Conservation (phyloP, 768 basidiomycete genomes). For the Pholiota microspora region DNA sequence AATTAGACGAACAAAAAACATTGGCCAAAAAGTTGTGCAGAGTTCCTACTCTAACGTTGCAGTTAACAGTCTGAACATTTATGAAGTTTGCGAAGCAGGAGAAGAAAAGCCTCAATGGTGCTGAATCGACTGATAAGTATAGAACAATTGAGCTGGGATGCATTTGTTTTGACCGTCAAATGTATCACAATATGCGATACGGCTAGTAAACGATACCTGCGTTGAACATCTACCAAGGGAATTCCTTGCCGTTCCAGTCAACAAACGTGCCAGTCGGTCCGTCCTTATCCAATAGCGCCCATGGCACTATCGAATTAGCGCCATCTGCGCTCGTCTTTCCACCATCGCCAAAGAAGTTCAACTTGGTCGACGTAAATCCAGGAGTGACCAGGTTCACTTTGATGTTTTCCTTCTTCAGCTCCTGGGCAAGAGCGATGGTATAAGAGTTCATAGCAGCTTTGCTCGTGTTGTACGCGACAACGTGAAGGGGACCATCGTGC, state of each 20-base stretch:
- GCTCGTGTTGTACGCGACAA: constrained; percentile 61
- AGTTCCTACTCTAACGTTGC: too few relatives aligned
- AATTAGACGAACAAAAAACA: too few relatives aligned
- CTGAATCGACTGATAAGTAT: too few relatives aligned
- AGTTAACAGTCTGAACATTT: too few relatives aligned
- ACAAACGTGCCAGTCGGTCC: constrained; percentile 38
- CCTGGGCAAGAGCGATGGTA: constrained; percentile 58
- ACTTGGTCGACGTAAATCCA: constrained; percentile 48
- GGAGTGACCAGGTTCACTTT: constrained; percentile 65
- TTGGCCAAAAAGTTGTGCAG: too few relatives aligned
- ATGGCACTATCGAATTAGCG: constrained; percentile 35
- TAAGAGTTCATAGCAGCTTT: constrained; percentile 70
- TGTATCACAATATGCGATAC: too few relatives aligned
- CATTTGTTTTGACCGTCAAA: too few relatives aligned
- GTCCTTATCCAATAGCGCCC: constrained; percentile 37
- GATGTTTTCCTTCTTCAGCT: constrained; percentile 51
- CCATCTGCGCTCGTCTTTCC: constrained; percentile 35
- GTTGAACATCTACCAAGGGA: constrained; percentile 27
- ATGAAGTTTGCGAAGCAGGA: too few relatives aligned
- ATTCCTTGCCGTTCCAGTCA: constrained; percentile 31
- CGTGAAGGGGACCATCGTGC: constrained; percentile 28
- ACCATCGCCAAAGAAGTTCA: constrained; percentile 35
- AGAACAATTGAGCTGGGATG: too few relatives aligned
- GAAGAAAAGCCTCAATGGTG: too few relatives aligned
- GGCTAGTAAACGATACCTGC: too few relatives aligned